phyloP scores from a whole-genome alignment of 169 alveolate genomes.

The Theileria parva region DNA sequence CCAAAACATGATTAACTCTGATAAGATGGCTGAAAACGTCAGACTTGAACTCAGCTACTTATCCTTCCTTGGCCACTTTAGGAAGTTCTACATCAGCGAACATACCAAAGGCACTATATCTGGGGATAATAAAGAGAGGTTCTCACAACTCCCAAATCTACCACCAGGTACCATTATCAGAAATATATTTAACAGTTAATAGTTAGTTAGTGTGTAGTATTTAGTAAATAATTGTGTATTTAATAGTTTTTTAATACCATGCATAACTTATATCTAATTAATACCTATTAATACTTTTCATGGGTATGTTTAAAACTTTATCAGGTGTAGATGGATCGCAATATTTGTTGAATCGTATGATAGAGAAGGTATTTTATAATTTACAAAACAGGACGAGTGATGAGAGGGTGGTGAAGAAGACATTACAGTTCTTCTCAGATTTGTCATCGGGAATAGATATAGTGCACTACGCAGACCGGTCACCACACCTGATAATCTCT shows the following conservation, averaged over 20 bases:
- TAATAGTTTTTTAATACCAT: neutral
- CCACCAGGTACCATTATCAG: slow-evolving; percentile 60
- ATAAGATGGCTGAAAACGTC: slow-evolving; percentile 68
- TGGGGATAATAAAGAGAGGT: slow-evolving; percentile 61
- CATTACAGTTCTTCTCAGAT: slow-evolving; percentile 86
- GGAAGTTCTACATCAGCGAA: slow-evolving; percentile 89
- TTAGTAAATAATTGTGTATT: too few relatives aligned
- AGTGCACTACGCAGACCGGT: slow-evolving; percentile 88
- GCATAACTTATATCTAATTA: neutral
- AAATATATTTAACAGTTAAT: too few relatives aligned
- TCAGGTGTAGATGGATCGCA: slow-evolving; percentile 72
- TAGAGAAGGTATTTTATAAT: slow-evolving; percentile 77
- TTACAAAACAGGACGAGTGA: slow-evolving; percentile 82
- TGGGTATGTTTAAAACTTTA: neutral
- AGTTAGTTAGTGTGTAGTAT: neutral
- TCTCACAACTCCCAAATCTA: slow-evolving; percentile 62
- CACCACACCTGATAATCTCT: slow-evolving; percentile 88
- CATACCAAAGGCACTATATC: slow-evolving; percentile 85
- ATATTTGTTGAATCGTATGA: slow-evolving; percentile 55
- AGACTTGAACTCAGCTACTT: slow-evolving; percentile 84
- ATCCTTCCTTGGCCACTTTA: slow-evolving; percentile 89
- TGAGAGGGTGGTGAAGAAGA: slow-evolving; percentile 85
- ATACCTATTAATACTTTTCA: neutral
- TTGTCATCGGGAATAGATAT: slow-evolving; percentile 91
- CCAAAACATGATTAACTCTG: slow-evolving; percentile 74